Base-by-base conservation (phyloP, 2,329 filamentous ascomycete species). In the Neopestalotiopsis sp. region DNA sequence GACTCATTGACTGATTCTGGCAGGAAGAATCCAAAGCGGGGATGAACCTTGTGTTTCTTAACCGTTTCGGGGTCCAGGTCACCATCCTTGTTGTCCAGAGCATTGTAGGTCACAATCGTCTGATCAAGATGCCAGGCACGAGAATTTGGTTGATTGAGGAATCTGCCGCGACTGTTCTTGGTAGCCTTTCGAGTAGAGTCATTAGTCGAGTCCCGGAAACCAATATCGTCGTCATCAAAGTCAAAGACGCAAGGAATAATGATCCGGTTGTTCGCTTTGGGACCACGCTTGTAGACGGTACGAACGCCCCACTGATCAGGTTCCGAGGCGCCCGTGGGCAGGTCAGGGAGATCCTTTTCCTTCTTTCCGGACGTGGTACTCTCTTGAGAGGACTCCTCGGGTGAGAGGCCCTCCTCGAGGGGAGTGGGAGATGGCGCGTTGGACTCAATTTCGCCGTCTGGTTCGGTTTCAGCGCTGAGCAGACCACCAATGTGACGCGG, bases 171-270 rank as follows among this genome's bases (percentile, higher is more conserved):
- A 70, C 85, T 85, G 14, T 83, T 82, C 71, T 82, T 83, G 42
- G 84, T 88, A 61, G 86, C 86, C 28, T 85, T 85, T 68, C 87
- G 85, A 69, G 82, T 82, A 38, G 84, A 83, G 72, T 88, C 86
- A 69, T 90, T 90, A 70, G 84, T 84, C 4, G 86, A 88, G 73
- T 90, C 88, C 28, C 86, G 83, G 76, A 88, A 90, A 14, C 88
- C 88, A 70, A 90, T 90, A 74, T 90, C 87, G 68, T 84, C 80
- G 9, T 85, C 79, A 49, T 86, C 81, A 68, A 84, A 89, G 65
- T 82, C 78, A 70, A 86, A 86, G 0, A 82, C 71, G 6, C 79
- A 79, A 12, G 87, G 87, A 58, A 88, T 78, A 73, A 89, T 83
- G 67, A 89, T 83, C 32, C 85, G 87, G 73, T 87, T 89, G 74